Evolutionary conservation across 768 basidiomycete species (phyloP).

Genomic region (Boletus rubroflammeus): DNA sequence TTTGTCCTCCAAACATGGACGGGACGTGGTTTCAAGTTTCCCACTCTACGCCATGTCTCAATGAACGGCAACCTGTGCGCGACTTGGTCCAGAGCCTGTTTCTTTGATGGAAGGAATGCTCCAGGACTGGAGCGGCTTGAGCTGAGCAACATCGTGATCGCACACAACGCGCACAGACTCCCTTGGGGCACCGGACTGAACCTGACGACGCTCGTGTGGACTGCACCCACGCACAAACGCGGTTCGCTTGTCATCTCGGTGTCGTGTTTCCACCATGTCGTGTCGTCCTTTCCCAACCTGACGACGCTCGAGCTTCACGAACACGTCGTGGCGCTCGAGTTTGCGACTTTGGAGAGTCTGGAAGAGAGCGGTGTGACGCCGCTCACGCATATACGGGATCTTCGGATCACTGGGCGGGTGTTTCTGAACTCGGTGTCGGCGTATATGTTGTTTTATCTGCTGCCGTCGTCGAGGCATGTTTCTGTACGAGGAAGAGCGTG

Average conservation of each 20-base stretch:
- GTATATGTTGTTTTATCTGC: conserved; percentile 13
- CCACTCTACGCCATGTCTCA: conserved; percentile 2
- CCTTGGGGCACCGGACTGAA: conserved; percentile 12
- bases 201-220: conserved; percentile 24
- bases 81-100: conserved; percentile 17
- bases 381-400: conserved; percentile 9
- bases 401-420: conserved; percentile 9
- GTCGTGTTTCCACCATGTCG: conserved; percentile 15
- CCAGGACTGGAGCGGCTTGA: conserved; percentile 13
- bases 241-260: conserved; percentile 15
- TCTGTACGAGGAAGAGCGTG: conserved; percentile 13
- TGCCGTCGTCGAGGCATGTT: conserved; percentile 10
- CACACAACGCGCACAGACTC: conserved; percentile 2
- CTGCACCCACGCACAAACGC: conserved; percentile 4
- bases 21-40: conserved; percentile 11
- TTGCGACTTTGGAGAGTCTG: conserved; percentile 1
- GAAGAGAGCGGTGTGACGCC: conserved; percentile 1
- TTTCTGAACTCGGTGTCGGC: conserved; percentile 13
- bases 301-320: conserved; percentile 18
- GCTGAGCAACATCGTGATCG: conserved; percentile 18
- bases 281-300: conserved; percentile 21
- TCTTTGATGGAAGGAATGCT: conserved; percentile 19
- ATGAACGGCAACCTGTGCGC: conserved; percentile 16
- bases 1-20: conserved; percentile 22
- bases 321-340: conserved; percentile 11